Evolutionary conservation across 768 basidiomycete genomes (phyloP).

Genomic region (Lyophyllum decastes): DNA sequence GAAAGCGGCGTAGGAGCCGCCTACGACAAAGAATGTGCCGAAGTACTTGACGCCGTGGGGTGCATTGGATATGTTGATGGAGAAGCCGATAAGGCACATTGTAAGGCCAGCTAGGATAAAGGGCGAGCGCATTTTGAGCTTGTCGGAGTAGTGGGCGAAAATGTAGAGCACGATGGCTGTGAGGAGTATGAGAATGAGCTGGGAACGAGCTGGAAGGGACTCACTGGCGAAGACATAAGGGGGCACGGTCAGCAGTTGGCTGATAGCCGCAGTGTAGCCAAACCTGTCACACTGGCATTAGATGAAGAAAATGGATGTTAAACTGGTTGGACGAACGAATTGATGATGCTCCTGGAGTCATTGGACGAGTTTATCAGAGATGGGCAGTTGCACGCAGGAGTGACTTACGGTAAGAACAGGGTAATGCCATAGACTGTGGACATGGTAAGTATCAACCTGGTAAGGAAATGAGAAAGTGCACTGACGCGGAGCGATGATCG

Average conservation of each 20-base stretch:
- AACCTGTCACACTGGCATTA: constrained; percentile 41
- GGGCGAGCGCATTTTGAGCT: constrained; percentile 49
- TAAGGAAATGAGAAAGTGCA: constrained; percentile 10
- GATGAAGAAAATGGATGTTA: background rate
- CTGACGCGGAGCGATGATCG: constrained; percentile 60
- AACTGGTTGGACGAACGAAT: constrained; percentile 31
- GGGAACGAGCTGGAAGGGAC: constrained; percentile 17
- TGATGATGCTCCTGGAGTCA: constrained; percentile 56
- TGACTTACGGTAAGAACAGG: constrained; percentile 65
- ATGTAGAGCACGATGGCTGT: constrained; percentile 53
- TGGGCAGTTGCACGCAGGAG: background rate
- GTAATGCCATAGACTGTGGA: constrained; percentile 66
- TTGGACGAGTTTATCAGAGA: background rate
- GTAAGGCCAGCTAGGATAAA: constrained; percentile 56
- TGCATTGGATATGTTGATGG: constrained; percentile 61
- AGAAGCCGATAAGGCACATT: constrained; percentile 58
- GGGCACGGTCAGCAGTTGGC: constrained; percentile 68
- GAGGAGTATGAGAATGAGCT: background rate
- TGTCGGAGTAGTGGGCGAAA: constrained; percentile 64
- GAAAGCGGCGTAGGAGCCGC: constrained; percentile 60
- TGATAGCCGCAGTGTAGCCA: constrained; percentile 55
- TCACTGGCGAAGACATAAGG: constrained; percentile 65
- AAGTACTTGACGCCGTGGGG: constrained; percentile 65
- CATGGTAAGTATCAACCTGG: background rate
- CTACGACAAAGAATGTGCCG: constrained; percentile 68